phyloP scores from a whole-genome alignment of 2,329 filamentous ascomycete genomes.

The Scedosporium aurantiacum region DNA sequence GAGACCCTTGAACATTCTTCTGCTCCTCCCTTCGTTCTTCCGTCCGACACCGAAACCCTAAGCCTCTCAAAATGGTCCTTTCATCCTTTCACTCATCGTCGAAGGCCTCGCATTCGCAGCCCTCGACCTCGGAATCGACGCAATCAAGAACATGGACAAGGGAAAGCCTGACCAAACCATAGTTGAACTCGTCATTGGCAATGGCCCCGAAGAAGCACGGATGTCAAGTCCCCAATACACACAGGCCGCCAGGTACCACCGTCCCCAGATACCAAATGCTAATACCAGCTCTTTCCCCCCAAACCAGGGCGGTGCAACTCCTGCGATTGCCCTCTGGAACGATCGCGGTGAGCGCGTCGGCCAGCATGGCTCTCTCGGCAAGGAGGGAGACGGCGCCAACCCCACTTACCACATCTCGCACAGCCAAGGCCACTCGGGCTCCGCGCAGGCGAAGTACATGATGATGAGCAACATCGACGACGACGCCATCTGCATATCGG shows the following conservation, averaged over 20 bases:
- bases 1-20: neutral
- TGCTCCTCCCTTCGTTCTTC: neutral
- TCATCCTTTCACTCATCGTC: neutral
- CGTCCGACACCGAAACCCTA: neutral
- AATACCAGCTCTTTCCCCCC: neutral
- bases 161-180: neutral
- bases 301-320: conserved; percentile 8
- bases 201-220: neutral
- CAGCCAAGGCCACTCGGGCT: conserved; percentile 5
- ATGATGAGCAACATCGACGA: conserved; percentile 13
- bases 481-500: conserved; percentile 14
- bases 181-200: neutral
- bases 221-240: neutral
- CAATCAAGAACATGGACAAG: neutral
- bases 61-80: neutral
- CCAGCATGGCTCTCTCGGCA: conserved; percentile 6
- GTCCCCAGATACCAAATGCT: neutral
- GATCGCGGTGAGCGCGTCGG: conserved; percentile 11
- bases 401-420: conserved; percentile 8
- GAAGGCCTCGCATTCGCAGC: neutral
- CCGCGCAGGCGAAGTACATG: conserved; percentile 9
- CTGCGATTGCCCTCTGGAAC: conserved; percentile 12
- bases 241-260: neutral
- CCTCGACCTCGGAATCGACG: neutral
- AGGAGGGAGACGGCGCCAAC: conserved; percentile 5